Base-by-base conservation (phyloP, 116 monocot genomes). In the Cymodocea nodosa region DNA sequence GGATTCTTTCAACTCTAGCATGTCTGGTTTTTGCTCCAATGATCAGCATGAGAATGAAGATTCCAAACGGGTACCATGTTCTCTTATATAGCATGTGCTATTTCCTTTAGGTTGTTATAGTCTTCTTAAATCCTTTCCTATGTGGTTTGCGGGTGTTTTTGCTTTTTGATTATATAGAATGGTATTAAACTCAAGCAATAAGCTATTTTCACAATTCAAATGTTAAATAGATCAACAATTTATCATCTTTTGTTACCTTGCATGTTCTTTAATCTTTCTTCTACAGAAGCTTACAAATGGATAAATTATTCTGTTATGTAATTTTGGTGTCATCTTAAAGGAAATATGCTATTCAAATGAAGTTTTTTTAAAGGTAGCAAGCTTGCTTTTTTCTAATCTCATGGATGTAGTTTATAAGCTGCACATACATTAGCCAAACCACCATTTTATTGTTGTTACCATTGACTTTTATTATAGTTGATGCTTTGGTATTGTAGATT, bases 1-100 rank as follows among this genome's bases (percentile, higher is more conserved):
- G 36, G 93, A 94, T 80, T 94, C 93, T 62, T 71, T 81, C 56
- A 56, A 74, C 15, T 84, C 68, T 59, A 76, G 75, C 68, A 85
- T 81, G 65, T 83, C 87, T 85, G 80, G 77, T 51, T 75, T 79
- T 30, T 74, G 80, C 44, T 76, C 79, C 52, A 80, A 68, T 64
- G 81, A 80, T 71, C 85, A 83, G 51, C 68, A 79, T 68, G 85
- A 78, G 49, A 84, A 74, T 52, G 78, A 80, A 73, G 76, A 63
- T 12, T 48, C 52, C 57, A 84, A 71, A 75, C 73, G 71, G 86
- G 89, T 90, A 90, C 17, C 17, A 7, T 59, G 25, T 19, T 24
- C 24, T 59, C 15, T 15, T 54, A 20, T 54, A 15, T 15, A 16
- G 2, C n/a, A n/a, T n/a, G 18, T 17, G 16, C 16, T 54, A 4